Conservation (phyloP, 1,139 yeast genomes). For the Scheffersomyces insectosa region DNA sequence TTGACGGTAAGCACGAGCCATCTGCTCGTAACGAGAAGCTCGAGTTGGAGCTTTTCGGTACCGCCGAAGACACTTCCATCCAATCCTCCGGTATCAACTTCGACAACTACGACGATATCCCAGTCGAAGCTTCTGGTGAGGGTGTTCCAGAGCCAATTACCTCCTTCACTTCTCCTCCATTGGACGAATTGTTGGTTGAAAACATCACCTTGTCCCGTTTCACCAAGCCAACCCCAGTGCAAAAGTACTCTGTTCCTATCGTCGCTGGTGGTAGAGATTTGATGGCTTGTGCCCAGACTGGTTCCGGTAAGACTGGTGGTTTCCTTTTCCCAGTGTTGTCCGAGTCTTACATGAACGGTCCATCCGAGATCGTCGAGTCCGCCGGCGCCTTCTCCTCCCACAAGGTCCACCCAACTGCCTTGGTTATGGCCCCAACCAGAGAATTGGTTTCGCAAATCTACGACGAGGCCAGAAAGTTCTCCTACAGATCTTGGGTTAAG, state of each 20-base stretch:
- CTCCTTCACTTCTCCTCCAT: constrained; percentile 87
- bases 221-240: constrained; percentile 97
- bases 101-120: constrained; percentile 97
- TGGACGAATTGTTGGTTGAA: constrained; percentile 82
- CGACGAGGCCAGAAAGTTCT: constrained; percentile 93
- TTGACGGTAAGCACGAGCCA: constrained; percentile 86
- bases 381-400: constrained; percentile 61
- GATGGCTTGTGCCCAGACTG: constrained; percentile 99
- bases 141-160: constrained; percentile 93
- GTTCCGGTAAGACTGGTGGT: constrained; percentile 99
- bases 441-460: constrained; percentile 95
- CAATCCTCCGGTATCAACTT: constrained; percentile 98
- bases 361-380: constrained; percentile 61
- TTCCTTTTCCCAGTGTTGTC: constrained; percentile 97
- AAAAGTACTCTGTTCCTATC: constrained; percentile 96
- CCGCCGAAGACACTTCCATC: constrained; percentile 75
- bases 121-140: constrained; percentile 96
- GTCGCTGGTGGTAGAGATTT: constrained; percentile 94
- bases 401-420: constrained; percentile 91
- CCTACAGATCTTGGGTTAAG: constrained; percentile 98
- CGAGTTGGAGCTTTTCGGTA: constrained; percentile 86
- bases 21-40: constrained; percentile 69
- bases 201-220: constrained; percentile 88
- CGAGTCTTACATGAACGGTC: constrained; percentile 88
- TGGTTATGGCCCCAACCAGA: constrained; percentile 97